phyloP scores from a whole-genome alignment of 2,329 filamentous ascomycete genomes.

The Blastomyces percursus region DNA sequence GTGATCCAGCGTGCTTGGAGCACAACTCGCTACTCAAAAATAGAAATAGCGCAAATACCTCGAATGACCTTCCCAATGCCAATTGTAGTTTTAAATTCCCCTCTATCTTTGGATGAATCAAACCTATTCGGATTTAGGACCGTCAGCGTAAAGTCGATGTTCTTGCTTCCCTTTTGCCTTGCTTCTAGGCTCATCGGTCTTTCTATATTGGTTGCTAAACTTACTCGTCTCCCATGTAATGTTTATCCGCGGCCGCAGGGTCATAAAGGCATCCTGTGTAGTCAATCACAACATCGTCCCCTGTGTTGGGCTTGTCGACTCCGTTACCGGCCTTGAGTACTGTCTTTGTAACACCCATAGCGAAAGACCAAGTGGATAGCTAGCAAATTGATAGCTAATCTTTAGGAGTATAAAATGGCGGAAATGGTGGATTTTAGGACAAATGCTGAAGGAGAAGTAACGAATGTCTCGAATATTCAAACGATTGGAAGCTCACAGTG shows the following conservation, averaged over 20 bases:
- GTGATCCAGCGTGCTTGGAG: not conserved
- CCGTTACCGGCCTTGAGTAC: conserved; percentile 51
- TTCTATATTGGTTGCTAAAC: conserved; percentile 23
- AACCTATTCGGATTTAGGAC: conserved; percentile 49
- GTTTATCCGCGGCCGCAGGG: conserved; percentile 45
- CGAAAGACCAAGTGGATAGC: not conserved
- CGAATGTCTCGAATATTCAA: conserved; percentile 4
- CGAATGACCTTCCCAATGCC: conserved; percentile 76
- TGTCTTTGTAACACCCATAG: conserved; percentile 65
- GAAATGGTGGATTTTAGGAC: not conserved
- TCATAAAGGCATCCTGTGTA: conserved; percentile 86
- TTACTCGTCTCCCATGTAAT: conserved; percentile 59
- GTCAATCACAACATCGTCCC: conserved; percentile 72
- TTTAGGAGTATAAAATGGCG: not conserved
- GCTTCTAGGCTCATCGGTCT: not conserved
- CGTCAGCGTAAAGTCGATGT: conserved; percentile 4
- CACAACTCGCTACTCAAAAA: not conserved
- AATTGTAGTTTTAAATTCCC: conserved; percentile 66
- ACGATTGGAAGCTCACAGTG: conserved; percentile 1
- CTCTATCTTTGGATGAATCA: conserved; percentile 65
- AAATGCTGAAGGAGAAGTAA: not conserved
- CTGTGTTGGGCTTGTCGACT: conserved; percentile 48
- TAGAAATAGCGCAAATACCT: conserved; percentile 45
- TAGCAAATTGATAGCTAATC: not conserved
- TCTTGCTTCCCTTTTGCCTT: not conserved